phyloP scores from a whole-genome alignment of 2,329 filamentous ascomycete species.

The Biscogniauxia mediterranea region DNA sequence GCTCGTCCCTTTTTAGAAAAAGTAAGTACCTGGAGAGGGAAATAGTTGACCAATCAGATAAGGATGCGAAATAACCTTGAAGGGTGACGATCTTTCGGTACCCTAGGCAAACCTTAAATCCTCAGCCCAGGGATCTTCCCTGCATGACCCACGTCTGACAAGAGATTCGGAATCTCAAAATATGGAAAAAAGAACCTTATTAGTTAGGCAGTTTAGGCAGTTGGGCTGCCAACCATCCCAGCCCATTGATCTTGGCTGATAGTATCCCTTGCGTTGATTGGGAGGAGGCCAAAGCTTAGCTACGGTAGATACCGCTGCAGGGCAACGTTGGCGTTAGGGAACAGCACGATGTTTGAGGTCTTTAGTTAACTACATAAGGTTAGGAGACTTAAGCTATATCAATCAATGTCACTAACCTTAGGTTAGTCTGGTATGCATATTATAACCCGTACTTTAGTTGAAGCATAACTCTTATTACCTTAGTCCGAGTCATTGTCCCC shows the following conservation, averaged over 20 bases:
- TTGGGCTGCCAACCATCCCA: not conserved
- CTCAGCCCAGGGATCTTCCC: not conserved
- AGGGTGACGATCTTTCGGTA: not conserved
- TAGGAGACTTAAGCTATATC: not conserved
- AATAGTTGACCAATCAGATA: not conserved
- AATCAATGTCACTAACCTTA: too few relatives aligned
- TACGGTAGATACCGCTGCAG: not conserved
- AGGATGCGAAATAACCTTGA: not conserved
- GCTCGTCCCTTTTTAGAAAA: not conserved
- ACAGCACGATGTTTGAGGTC: not conserved
- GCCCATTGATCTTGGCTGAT: not conserved
- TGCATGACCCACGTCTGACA: not conserved
- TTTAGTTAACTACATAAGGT: not conserved
- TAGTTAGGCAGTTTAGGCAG: too few relatives aligned
- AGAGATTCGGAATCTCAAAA: not conserved
- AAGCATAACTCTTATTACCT: too few relatives aligned
- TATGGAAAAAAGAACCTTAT: not conserved
- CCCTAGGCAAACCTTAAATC: not conserved
- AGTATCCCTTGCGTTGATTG: too few relatives aligned
- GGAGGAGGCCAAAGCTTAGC: not conserved
- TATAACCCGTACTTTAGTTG: too few relatives aligned
- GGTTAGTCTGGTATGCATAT: too few relatives aligned
- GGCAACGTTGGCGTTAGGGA: not conserved
- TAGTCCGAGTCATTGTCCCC: too few relatives aligned
- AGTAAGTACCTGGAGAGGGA: not conserved